Conservation (phyloP, 768 basidiomycete genomes). For the Termitomyces bulborhizus region DNA sequence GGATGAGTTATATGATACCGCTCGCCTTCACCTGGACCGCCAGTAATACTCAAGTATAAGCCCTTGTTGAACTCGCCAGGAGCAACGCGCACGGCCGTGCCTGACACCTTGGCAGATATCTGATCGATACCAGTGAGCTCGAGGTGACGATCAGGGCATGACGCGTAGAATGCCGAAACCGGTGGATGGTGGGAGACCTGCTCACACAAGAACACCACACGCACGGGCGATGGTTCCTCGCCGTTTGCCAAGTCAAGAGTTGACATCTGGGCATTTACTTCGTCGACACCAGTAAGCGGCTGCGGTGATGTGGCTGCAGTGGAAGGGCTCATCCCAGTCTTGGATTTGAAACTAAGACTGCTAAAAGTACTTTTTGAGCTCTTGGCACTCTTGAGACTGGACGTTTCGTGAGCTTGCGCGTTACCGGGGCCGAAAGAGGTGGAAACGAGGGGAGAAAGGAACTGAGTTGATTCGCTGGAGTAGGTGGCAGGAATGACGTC, state of each 20-base stretch:
- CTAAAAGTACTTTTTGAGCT: slow-evolving; percentile 60
- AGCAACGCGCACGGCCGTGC: slow-evolving; percentile 74
- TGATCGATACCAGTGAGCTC: slow-evolving; percentile 85
- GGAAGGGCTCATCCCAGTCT: slow-evolving; percentile 43
- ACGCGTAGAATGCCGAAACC: slow-evolving; percentile 77
- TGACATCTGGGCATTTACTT: slow-evolving; percentile 51
- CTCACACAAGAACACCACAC: slow-evolving; percentile 82
- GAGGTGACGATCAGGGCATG: slow-evolving; percentile 67
- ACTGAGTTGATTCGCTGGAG: slow-evolving; percentile 37
- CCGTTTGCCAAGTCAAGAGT: slow-evolving; percentile 43
- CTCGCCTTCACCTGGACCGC: slow-evolving; percentile 72
- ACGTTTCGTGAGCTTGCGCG: slow-evolving; percentile 36
- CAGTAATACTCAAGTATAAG: slow-evolving; percentile 73
- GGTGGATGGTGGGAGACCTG: slow-evolving; percentile 98
- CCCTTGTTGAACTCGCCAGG: slow-evolving; percentile 88
- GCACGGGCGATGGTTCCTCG: slow-evolving; percentile 19
- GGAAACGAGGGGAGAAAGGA: slow-evolving; percentile 40
- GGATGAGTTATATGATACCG: slow-evolving; percentile 88
- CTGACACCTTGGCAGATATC: slow-evolving; percentile 87
- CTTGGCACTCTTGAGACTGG: slow-evolving; percentile 52
- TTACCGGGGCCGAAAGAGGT: slow-evolving; percentile 20
- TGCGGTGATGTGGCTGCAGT: slow-evolving; percentile 52
- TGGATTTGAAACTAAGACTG: slow-evolving; percentile 49
- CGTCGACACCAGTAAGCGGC: slow-evolving; percentile 31
- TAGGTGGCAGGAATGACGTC: slow-evolving; percentile 62